phyloP scores from a whole-genome alignment of 129 eudicot species.

The Tagetes erecta region DNA sequence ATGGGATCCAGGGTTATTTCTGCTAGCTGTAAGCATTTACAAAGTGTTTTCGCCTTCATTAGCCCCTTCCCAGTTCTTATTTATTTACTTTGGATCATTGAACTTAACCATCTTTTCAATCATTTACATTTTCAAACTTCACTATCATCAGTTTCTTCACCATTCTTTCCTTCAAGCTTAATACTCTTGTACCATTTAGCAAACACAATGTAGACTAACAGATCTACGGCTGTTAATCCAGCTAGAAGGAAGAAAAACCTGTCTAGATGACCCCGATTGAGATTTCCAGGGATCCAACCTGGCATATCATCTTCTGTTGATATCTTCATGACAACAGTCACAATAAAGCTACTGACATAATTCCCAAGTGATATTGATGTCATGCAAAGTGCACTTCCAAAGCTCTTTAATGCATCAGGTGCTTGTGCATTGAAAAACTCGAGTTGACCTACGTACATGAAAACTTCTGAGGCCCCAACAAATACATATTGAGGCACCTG shows the following conservation, averaged over 20 bases:
- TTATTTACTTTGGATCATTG: conserved; percentile 26
- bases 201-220: conserved; percentile 61
- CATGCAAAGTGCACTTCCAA: conserved; percentile 97
- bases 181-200: conserved; percentile 83
- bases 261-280: conserved; percentile 80
- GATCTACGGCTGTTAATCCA: conserved; percentile 64
- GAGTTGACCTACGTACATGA: conserved; percentile 90
- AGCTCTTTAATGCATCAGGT: conserved; percentile 90
- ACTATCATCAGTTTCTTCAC: conserved; percentile 42
- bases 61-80: conserved; percentile 41
- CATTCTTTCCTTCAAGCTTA: conserved; percentile 52
- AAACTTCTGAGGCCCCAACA: conserved; percentile 89
- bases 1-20: conserved; percentile 28
- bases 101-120: background rate
- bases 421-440: conserved; percentile 96
- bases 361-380: conserved; percentile 92
- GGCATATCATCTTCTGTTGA: conserved; percentile 77
- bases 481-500: conserved; percentile 85
- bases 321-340: conserved; percentile 77
- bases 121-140: conserved; percentile 37
- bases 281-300: conserved; percentile 92
- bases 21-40: conserved; percentile 28
- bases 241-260: conserved; percentile 84
- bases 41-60: conserved; percentile 24
- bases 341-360: conserved; percentile 82